phyloP scores from a whole-genome alignment of 1,284 basidiomycete genomes.

The Peniophora sp. region DNA sequence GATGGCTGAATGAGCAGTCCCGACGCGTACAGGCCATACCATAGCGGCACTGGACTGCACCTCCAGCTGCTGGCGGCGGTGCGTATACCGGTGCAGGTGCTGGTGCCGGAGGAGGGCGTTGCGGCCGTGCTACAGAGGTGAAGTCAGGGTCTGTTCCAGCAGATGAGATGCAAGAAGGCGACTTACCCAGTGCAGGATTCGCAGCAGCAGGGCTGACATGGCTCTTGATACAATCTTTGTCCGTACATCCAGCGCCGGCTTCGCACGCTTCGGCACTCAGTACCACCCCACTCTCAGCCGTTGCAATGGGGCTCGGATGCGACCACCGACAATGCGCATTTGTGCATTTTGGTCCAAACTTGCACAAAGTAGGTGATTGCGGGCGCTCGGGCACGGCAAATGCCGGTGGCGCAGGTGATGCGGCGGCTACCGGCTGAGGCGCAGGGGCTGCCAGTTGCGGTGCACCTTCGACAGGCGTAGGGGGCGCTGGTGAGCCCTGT shows the following conservation, averaged over 20 bases:
- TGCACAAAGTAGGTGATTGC: conserved; percentile 82
- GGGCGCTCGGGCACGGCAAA: conserved; percentile 67
- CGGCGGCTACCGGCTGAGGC: conserved; percentile 19
- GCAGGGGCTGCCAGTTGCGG: conserved; percentile 22
- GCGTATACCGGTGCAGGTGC: conserved; percentile 15
- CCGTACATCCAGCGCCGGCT: conserved; percentile 77
- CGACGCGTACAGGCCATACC: conserved; percentile 69
- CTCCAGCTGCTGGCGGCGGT: conserved; percentile 5
- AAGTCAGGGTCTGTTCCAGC: conserved; percentile 5
- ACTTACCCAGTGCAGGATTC: conserved; percentile 45
- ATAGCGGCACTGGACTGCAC: conserved; percentile 43
- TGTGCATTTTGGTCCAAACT: conserved; percentile 83
- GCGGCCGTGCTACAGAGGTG: conserved; percentile 27
- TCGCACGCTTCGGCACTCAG: conserved; percentile 86
- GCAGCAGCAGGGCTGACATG: conserved; percentile 82
- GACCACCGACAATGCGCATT: conserved; percentile 83
- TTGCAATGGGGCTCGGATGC: conserved; percentile 89
- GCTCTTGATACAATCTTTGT: conserved; percentile 83
- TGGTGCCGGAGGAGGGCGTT: conserved; percentile 14
- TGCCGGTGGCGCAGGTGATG: conserved; percentile 26
- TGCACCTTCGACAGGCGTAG: conserved; percentile 11
- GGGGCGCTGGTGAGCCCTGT: not conserved
- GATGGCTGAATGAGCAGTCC: conserved; percentile 66
- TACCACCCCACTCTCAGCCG: conserved; percentile 87
- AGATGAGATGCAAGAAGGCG: conserved; percentile 1